Evolutionary conservation across 2,329 filamentous ascomycete genomes (phyloP).

Genomic region (Fusarium hainanense): DNA sequence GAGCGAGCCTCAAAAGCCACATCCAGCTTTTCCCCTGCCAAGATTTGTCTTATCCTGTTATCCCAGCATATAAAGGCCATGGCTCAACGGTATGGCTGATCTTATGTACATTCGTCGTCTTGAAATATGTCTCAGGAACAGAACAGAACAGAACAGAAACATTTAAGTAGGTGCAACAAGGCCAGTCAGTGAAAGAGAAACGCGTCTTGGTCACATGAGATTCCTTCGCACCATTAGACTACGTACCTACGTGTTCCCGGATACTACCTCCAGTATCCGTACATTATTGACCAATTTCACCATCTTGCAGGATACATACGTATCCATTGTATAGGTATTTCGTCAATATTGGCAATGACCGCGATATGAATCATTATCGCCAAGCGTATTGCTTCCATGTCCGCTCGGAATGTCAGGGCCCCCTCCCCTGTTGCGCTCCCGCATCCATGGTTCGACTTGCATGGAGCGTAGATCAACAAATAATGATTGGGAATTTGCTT

Average conservation of each 20-base stretch:
- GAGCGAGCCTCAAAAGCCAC: constrained; percentile 24
- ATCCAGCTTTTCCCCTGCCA: constrained; percentile 31
- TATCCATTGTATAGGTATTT: neutral
- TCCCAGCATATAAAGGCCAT: neutral
- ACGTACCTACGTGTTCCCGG: neutral
- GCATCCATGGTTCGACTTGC: constrained; percentile 33
- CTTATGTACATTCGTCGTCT: constrained; percentile 17
- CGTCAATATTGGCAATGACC: neutral
- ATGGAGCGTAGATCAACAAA: constrained; percentile 31
- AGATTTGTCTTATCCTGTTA: constrained; percentile 15
- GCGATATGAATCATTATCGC: constrained; percentile 8
- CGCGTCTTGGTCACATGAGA: neutral
- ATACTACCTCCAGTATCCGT: neutral
- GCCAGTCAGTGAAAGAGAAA: neutral
- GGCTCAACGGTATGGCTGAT: constrained; percentile 12
- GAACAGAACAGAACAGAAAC: neutral
- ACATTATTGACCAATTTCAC: neutral
- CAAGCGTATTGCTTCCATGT: constrained; percentile 13
- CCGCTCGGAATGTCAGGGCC: constrained; percentile 20
- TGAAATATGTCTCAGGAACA: constrained; percentile 2
- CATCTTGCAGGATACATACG: neutral
- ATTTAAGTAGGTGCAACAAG: neutral
- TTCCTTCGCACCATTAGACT: neutral
- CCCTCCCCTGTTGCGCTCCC: constrained; percentile 35
- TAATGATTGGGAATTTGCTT: constrained; percentile 26